These are phyloP conservation scores for Abelmoschus esculentus DNA, from an alignment of 345 rosid genomes.

Conservation along the genomic window DNA sequence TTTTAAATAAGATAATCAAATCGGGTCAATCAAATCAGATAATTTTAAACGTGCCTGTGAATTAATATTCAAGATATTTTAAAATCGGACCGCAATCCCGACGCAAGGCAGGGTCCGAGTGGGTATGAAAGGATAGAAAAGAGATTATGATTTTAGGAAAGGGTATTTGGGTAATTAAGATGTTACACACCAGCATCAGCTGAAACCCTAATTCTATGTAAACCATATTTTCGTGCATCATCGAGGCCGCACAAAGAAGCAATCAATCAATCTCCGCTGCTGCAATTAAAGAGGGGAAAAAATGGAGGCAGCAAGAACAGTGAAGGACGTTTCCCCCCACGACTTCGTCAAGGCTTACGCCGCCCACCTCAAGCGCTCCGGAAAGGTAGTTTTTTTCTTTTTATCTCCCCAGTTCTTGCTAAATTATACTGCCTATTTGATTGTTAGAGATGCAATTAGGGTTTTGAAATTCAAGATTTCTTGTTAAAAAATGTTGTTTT, in stretches of 20 bases:
- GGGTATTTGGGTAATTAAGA: not conserved
- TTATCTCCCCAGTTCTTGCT: not conserved
- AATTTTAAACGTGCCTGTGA: no score
- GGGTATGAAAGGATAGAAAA: not conserved
- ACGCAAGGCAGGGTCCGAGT: no score
- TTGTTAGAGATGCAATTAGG: not conserved
- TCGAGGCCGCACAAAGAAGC: not conserved
- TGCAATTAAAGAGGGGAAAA: not conserved
- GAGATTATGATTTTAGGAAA: not conserved
- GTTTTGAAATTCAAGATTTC: not conserved
- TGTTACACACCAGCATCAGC: not conserved
- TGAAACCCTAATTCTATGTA: not conserved
- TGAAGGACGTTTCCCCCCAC: not conserved
- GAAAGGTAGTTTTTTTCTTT: not conserved
- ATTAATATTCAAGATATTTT: no score
- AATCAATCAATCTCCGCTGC: not conserved
- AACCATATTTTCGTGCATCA: not conserved
- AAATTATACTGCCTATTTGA: not conserved
- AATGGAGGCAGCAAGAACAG: not conserved
- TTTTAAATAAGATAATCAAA: no score
- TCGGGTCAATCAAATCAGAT: no score
- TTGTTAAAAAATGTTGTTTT: not conserved
- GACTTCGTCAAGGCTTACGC: constrained; percentile 1
- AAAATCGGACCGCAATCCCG: no score
- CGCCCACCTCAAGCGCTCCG: not conserved